Percentiles rank a stretch among this genome's conserved stretches.
Evolutionary conservation across 1,284 basidiomycete species (phyloP).

Genomic region (Pulchroboletus neoregius): DNA sequence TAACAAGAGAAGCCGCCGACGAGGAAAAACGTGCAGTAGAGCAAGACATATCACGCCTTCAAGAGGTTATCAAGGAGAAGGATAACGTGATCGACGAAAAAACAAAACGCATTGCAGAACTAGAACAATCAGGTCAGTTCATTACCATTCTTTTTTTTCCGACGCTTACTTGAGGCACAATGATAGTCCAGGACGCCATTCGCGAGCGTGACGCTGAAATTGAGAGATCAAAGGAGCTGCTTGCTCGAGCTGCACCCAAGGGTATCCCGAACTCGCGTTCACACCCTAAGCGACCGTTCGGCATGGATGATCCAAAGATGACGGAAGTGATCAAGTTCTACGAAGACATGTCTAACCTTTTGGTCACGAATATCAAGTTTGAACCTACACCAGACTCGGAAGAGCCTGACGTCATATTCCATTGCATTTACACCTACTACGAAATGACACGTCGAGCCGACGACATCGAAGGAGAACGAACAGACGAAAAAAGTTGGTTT

Average conservation of each 20-base stretch:
- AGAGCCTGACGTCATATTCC: conserved; percentile 43
- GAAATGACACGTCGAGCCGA: conserved; percentile 30
- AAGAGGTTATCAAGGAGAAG: conserved; percentile 42
- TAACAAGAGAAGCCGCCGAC: conserved; percentile 69
- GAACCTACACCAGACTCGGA: conserved; percentile 26
- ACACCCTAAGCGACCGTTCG: conserved; percentile 32
- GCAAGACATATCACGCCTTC: conserved; percentile 46
- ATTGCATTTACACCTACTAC: conserved; percentile 52
- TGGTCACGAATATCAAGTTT: conserved; percentile 48
- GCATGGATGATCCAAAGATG: conserved; percentile 50
- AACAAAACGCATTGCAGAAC: conserved; percentile 42
- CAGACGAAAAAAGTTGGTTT: conserved; percentile 39
- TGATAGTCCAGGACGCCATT: conserved; percentile 44
- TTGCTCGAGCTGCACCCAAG: conserved; percentile 37
- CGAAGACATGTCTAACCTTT: conserved; percentile 57
- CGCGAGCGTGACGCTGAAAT: conserved; percentile 61
- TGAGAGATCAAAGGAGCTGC: conserved; percentile 49
- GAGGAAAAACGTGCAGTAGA: conserved; percentile 56
- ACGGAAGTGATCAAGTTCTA: conserved; percentile 52
- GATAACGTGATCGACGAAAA: conserved; percentile 44
- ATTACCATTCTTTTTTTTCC: not conserved
- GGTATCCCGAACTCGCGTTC: conserved; percentile 29
- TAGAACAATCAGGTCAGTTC: conserved; percentile 46
- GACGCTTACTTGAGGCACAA: conserved; percentile 7
- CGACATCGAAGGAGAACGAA: conserved; percentile 30